phyloP scores from a whole-genome alignment of 2,329 filamentous ascomycete species.

The Mycosphaerella sp. region DNA sequence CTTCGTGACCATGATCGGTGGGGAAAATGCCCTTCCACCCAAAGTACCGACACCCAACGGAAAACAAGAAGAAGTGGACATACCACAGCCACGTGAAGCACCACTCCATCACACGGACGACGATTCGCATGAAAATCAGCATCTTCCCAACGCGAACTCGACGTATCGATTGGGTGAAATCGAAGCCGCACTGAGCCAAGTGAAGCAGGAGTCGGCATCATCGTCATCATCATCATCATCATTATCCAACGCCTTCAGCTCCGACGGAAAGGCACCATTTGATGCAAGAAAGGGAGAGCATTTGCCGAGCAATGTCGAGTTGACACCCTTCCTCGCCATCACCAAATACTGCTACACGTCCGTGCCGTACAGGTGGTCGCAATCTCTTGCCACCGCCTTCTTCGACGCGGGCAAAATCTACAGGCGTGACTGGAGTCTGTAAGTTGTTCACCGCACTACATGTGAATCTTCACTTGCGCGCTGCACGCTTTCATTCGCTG shows the following conservation, averaged over 20 bases:
- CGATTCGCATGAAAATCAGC: slow-evolving; percentile 9
- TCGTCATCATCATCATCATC: background rate
- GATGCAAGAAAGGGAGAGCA: slow-evolving; percentile 31
- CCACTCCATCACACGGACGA: slow-evolving; percentile 4
- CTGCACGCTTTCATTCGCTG: slow-evolving; percentile 1
- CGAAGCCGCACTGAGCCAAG: background rate
- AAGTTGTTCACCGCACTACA: slow-evolving; percentile 36
- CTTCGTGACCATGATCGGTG: slow-evolving; percentile 16
- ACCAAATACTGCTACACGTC: slow-evolving; percentile 54
- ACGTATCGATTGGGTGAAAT: background rate
- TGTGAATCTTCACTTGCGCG: background rate
- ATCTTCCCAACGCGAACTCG: background rate
- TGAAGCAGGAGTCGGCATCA: background rate
- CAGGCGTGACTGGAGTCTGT: slow-evolving; percentile 68
- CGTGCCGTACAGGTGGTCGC: slow-evolving; percentile 42
- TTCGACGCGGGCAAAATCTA: slow-evolving; percentile 56
- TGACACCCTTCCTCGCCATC: slow-evolving; percentile 44
- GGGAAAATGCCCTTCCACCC: slow-evolving; percentile 18
- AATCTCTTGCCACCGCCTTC: slow-evolving; percentile 49
- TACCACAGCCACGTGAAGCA: background rate
- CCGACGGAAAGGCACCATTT: slow-evolving; percentile 14
- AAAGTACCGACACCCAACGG: slow-evolving; percentile 8
- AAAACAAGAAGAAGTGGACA: background rate
- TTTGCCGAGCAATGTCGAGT: slow-evolving; percentile 31
- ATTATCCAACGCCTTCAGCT: background rate